Evolutionary conservation across 2,329 filamentous ascomycete species (phyloP).

Genomic region (Claviceps sp.): DNA sequence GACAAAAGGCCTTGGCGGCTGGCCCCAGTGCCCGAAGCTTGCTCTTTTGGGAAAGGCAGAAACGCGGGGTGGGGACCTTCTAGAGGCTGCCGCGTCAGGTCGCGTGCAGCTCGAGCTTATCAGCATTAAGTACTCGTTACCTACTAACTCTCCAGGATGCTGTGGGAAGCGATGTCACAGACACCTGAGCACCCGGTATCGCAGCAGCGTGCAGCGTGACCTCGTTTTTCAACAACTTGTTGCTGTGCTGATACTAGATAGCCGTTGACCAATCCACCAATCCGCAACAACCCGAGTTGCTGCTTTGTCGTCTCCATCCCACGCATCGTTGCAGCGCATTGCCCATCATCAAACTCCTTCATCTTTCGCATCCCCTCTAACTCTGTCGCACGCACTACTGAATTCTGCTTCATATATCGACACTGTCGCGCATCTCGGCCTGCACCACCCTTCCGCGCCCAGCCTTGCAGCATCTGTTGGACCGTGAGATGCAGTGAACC

Average conservation of each 20-base stretch:
- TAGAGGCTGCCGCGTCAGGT: not conserved
- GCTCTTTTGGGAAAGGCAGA: not conserved
- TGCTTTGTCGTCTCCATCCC: too few relatives aligned
- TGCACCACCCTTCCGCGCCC: not conserved
- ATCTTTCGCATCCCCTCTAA: not conserved
- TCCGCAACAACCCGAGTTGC: too few relatives aligned
- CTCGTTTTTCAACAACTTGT: not conserved
- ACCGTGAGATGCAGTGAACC: constrained; percentile 13
- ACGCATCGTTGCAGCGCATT: too few relatives aligned
- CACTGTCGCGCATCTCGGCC: constrained; percentile 1
- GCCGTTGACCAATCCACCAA: too few relatives aligned
- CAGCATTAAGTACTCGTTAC: not conserved
- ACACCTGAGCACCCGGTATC: not conserved
- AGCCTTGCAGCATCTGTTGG: constrained; percentile 1
- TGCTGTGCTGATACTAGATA: too few relatives aligned
- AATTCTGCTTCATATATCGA: not conserved
- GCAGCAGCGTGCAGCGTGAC: not conserved
- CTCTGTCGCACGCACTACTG: not conserved
- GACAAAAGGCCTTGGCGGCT: too few relatives aligned
- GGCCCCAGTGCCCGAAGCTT: not conserved
- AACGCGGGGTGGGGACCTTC: not conserved
- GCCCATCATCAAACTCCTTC: not conserved
- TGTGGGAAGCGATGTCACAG: not conserved
- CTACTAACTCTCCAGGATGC: not conserved
- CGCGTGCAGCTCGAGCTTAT: not conserved